A percentile compares a stretch with the other conserved stretches of the same genome.
These are phyloP conservation scores for Geranium rotundifolium DNA, from an alignment of 345 rosid genomes.

Conservation along the genomic window DNA sequence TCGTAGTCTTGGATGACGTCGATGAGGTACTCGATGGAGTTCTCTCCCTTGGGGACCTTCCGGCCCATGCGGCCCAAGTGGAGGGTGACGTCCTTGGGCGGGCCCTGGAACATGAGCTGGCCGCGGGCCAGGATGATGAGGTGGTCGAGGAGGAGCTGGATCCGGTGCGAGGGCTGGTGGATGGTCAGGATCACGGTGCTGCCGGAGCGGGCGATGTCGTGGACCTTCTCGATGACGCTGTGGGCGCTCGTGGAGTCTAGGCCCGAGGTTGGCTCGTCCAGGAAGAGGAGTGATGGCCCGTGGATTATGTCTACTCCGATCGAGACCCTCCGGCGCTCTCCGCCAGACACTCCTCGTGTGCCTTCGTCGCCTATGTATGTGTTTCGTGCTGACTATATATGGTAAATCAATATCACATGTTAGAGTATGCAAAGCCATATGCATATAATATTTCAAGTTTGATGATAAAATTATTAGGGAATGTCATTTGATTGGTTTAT, in stretches of 20 bases:
- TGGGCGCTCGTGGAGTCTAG: slow-evolving; percentile 59
- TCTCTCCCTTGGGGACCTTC: slow-evolving; percentile 47
- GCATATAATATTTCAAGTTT: too few species aligned
- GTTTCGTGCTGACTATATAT: slow-evolving; percentile 26
- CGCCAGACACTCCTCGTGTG: slow-evolving; percentile 52
- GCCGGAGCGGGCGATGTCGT: slow-evolving; percentile 47
- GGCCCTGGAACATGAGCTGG: slow-evolving; percentile 58
- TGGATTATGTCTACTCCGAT: slow-evolving; percentile 59
- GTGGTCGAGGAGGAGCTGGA: slow-evolving; percentile 49
- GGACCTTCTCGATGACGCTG: slow-evolving; percentile 53
- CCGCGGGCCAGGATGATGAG: slow-evolving; percentile 55
- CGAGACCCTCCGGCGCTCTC: slow-evolving; percentile 55
- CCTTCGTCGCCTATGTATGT: slow-evolving; percentile 42
- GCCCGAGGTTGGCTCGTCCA: slow-evolving; percentile 74
- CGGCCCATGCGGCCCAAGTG: slow-evolving; percentile 44
- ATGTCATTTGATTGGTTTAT: too few species aligned
- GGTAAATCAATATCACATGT: too few species aligned
- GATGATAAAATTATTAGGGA: too few species aligned
- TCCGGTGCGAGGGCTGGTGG: slow-evolving; percentile 57
- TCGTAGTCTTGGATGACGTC: slow-evolving; percentile 57
- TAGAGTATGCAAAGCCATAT: too few species aligned
- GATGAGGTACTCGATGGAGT: slow-evolving; percentile 42
- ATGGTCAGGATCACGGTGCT: slow-evolving; percentile 63
- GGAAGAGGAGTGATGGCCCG: slow-evolving; percentile 45
- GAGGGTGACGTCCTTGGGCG: slow-evolving; percentile 39